Base-by-base conservation (phyloP, 2,329 filamentous ascomycete species). In the Celoporthe dispersa region DNA sequence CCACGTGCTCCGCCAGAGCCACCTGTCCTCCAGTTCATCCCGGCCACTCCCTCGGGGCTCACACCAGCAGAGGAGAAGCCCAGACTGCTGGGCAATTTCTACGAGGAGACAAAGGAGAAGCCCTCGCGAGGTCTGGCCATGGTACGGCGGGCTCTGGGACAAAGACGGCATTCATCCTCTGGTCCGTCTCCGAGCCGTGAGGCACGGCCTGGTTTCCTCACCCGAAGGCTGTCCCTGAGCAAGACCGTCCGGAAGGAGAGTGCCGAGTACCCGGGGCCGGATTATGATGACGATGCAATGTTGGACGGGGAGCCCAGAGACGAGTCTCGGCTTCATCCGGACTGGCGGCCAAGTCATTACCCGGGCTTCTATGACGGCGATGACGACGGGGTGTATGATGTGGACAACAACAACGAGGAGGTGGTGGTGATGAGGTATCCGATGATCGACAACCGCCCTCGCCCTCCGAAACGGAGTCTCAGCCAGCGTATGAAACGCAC, bases 21-120 rank as follows among this genome's bases (percentile, higher is more conserved):
- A 19, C 84, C 83, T 12, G 80, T 79, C 1, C 85, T 91, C 74
- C 85, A 88, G 68, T 88, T 91, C 71, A 90, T 88, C 44, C 88
- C 88, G 0, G 88, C 88, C 35, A 90, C 88, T 0, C 88, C 88
- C 3, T 89, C 87, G 1, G 88, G 86, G 1, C 75, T 86, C 59
- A 90, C 88, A 1, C 87, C 88, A 12, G 80, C 84, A 1, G 75
- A 82, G 2, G 87, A 90, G 72, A 85, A 83, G 74, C 80, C 85
- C 68, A 81, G 81, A 33, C 84, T 84, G 73, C 77, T 87, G 31
- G 87, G 87, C 0, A 88, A 87, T 71, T 87, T 85, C 65, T 85
- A 85, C 66, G 86, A 87, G 37, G 80, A 84, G 33, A 78, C 80
- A 1, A 39, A 53, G 59, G 39, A 83, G 68, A 83, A 83, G 65